These are phyloP conservation scores for Liquidambar formosana DNA, from an alignment of 164 flowering plant species.

Conservation along the genomic window DNA sequence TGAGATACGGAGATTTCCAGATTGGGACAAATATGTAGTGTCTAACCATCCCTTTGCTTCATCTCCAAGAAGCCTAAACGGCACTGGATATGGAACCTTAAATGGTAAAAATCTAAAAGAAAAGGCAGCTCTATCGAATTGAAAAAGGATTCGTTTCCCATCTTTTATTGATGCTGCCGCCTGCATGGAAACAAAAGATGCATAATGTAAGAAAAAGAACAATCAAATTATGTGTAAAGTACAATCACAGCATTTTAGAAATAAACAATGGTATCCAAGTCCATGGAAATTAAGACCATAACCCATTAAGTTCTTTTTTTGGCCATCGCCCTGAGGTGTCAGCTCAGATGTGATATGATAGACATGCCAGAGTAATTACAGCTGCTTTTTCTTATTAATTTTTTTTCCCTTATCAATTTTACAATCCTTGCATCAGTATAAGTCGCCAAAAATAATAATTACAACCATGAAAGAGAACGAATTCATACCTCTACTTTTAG, in stretches of 20 bases:
- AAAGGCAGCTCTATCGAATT: conserved; percentile 89
- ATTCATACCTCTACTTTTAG: conserved; percentile 93
- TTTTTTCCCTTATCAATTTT: too few relatives aligned
- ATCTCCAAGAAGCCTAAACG: conserved; percentile 93
- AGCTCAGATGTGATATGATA: too few relatives aligned
- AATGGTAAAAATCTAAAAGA: conserved; percentile 91
- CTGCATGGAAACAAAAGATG: conserved; percentile 30
- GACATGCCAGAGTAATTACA: too few relatives aligned
- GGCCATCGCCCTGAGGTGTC: too few relatives aligned
- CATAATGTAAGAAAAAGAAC: neutral
- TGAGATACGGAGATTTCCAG: conserved; percentile 90
- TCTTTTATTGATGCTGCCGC: conserved; percentile 82
- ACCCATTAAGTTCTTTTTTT: neutral
- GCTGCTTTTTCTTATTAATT: neutral
- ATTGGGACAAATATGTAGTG: conserved; percentile 79
- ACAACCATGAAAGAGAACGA: neutral
- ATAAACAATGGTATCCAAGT: neutral
- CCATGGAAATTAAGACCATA: neutral
- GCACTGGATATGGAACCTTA: conserved; percentile 97
- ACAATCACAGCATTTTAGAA: too few relatives aligned
- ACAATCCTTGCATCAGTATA: neutral
- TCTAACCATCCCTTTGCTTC: conserved; percentile 99
- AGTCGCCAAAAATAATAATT: neutral
- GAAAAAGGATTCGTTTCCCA: conserved; percentile 81
- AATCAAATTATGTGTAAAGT: too few relatives aligned